phyloP scores from a whole-genome alignment of 2,329 filamentous ascomycete species.

The Cryphonectria nitschkei region DNA sequence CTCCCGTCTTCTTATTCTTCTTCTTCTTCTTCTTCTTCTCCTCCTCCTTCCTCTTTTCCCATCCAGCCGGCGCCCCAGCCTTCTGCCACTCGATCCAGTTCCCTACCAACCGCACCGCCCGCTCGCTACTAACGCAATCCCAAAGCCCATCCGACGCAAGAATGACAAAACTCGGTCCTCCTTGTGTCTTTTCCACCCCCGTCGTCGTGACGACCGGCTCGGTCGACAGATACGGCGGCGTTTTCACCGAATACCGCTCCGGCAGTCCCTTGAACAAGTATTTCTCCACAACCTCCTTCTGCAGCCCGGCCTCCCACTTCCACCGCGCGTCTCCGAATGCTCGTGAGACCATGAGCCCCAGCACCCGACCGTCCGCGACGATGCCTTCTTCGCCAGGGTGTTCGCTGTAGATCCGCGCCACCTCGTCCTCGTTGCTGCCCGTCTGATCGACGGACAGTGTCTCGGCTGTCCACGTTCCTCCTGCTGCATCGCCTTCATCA shows the following conservation, averaged over 20 bases:
- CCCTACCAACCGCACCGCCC: conserved; percentile 53
- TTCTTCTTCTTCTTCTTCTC: neutral
- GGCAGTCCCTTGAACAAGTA: conserved; percentile 35
- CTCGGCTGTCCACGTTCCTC: conserved; percentile 50
- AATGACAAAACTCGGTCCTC: conserved; percentile 57
- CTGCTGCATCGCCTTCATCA: neutral
- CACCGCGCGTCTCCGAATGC: conserved; percentile 71
- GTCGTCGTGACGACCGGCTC: conserved; percentile 66
- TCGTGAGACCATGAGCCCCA: conserved; percentile 64
- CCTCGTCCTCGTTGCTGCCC: conserved; percentile 63
- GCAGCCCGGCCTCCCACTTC: conserved; percentile 62
- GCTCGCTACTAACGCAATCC: conserved; percentile 60
- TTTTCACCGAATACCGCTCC: conserved; percentile 47
- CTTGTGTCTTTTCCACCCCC: conserved; percentile 42
- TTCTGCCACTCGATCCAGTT: conserved; percentile 46
- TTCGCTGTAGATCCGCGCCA: conserved; percentile 54
- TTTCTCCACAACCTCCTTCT: neutral
- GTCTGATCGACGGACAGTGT: conserved; percentile 69
- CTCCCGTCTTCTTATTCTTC: neutral
- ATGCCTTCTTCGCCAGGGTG: conserved; percentile 65
- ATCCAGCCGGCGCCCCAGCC: neutral
- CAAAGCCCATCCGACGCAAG: conserved; percentile 71
- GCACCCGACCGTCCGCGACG: conserved; percentile 61
- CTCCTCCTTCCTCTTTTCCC: neutral
- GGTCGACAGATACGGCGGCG: conserved; percentile 70